Percentiles rank a stretch among this genome's conserved stretches.
Evolutionary conservation across 768 basidiomycete genomes (phyloP).

Genomic region (Rhodocollybia butyracea): DNA sequence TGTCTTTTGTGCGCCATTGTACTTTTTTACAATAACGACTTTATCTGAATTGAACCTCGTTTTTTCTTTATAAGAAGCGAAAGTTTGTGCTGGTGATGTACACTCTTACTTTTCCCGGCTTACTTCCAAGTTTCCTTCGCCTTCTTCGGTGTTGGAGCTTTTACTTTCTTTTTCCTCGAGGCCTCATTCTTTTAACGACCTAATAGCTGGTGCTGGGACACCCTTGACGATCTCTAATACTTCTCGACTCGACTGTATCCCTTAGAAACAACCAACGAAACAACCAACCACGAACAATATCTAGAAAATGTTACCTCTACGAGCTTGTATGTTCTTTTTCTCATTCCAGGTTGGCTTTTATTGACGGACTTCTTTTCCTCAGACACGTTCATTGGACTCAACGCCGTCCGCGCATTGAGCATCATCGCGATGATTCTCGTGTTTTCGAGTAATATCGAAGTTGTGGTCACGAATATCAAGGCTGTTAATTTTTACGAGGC

Average conservation of each 20-base stretch:
- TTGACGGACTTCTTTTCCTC: neutral
- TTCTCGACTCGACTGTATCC: constrained; percentile 4
- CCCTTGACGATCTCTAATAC: constrained; percentile 3
- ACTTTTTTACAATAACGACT: no score
- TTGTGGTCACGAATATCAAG: constrained; percentile 67
- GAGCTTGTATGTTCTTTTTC: constrained; percentile 39
- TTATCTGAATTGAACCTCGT: no score
- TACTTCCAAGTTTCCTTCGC: no score
- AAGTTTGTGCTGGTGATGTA: no score
- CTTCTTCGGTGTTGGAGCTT: no score
- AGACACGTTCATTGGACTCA: constrained; percentile 76
- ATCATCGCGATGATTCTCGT: constrained; percentile 78
- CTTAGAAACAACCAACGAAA: neutral
- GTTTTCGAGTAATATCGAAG: constrained; percentile 75
- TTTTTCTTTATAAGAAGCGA: no score
- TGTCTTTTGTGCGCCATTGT: no score
- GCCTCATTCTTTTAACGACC: constrained; percentile 2
- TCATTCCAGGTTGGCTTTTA: neutral
- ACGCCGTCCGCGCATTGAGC: constrained; percentile 73
- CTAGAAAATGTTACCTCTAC: constrained; percentile 36
- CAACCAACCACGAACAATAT: neutral
- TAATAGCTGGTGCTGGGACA: constrained; percentile 10
- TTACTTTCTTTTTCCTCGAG: neutral
- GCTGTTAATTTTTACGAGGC: constrained; percentile 68
- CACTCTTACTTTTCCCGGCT: no score